Evolutionary conservation across 345 rosid species (phyloP).

Genomic region (Mallotus nudiflorus): DNA sequence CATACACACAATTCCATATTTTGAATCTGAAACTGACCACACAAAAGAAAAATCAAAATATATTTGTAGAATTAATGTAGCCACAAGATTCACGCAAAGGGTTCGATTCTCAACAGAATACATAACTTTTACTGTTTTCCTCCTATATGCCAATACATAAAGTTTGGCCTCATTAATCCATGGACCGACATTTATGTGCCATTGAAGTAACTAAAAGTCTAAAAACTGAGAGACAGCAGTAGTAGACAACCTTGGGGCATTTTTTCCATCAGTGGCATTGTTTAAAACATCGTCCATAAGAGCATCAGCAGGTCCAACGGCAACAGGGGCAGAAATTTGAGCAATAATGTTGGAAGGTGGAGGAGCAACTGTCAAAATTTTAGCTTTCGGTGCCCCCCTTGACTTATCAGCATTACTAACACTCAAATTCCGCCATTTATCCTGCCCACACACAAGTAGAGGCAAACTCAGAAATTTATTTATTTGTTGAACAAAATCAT

Average conservation of each 20-base stretch:
- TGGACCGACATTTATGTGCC: no score
- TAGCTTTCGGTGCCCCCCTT: conserved; percentile 47
- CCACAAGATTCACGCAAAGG: not conserved
- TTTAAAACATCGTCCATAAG: conserved; percentile 30
- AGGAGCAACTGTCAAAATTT: conserved; percentile 20
- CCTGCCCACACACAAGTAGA: conserved; percentile 41
- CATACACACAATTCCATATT: not conserved
- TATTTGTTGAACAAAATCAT: no score
- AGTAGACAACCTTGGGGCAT: conserved; percentile 34
- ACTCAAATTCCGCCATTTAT: conserved; percentile 80
- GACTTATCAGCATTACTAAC: conserved; percentile 56
- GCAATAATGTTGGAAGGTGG: conserved; percentile 23
- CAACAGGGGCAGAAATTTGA: conserved; percentile 35
- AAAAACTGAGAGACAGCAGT: not conserved
- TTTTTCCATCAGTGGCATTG: conserved; percentile 37
- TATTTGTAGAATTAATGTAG: not conserved
- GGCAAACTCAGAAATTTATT: no score
- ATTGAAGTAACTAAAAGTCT: no score
- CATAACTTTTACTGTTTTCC: not conserved
- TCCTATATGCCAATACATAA: not conserved
- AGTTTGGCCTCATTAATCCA: no score
- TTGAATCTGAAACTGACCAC: not conserved
- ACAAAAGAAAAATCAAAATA: not conserved
- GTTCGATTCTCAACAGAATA: not conserved
- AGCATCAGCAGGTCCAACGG: conserved; percentile 39